Evolutionary conservation across 2,329 filamentous ascomycete genomes (phyloP).

Genomic region (Xylogone sp.): DNA sequence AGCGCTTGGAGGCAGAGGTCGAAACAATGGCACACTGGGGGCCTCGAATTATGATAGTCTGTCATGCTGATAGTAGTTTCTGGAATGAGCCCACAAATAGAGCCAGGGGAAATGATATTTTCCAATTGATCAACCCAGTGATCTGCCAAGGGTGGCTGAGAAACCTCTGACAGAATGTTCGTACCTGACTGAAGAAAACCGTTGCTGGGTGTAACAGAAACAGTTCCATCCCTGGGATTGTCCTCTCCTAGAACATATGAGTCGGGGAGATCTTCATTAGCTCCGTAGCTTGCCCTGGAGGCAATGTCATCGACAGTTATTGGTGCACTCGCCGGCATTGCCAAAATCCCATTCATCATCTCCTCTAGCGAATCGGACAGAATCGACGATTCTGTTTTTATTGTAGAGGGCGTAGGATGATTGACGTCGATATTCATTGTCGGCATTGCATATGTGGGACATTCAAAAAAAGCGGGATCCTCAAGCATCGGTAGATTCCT

Average conservation of each 20-base stretch:
- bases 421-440: constrained; percentile 7
- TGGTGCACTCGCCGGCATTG: background rate
- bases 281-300: constrained; percentile 7
- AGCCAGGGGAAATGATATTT: too few relatives aligned
- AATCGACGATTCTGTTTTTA: too few relatives aligned
- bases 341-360: too few relatives aligned
- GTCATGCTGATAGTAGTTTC: background rate
- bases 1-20: constrained; percentile 42
- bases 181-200: constrained; percentile 7
- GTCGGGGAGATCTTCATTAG: constrained; percentile 13
- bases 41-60: background rate
- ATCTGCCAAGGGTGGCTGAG: constrained; percentile 4
- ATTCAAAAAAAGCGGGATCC: constrained; percentile 6
- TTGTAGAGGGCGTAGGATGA: background rate
- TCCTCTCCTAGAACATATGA: background rate
- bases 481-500: constrained; percentile 3
- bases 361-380: too few relatives aligned
- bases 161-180: constrained; percentile 10
- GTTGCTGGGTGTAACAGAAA: background rate
- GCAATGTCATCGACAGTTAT: constrained; percentile 6
- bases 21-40: constrained; percentile 40
- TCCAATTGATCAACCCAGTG: constrained; percentile 14
- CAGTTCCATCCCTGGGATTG: background rate
- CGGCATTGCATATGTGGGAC: constrained; percentile 9
- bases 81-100: too few relatives aligned